These are phyloP conservation scores for Gonapodya prolifera DNA, from an alignment of 192 early-diverging fungal species.

Conservation along the genomic window DNA sequence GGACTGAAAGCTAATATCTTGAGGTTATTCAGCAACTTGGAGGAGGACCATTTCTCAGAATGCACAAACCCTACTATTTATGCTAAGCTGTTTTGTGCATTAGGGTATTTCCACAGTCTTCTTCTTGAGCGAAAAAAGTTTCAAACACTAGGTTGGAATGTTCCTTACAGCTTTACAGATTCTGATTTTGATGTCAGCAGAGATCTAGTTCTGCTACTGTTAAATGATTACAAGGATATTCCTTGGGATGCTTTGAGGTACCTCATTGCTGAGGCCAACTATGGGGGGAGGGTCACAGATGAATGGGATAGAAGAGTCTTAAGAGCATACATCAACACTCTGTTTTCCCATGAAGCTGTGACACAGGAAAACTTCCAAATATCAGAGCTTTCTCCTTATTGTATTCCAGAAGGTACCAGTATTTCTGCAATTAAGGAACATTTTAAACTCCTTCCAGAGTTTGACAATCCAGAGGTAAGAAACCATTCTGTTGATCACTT, in stretches of 20 bases:
- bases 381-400: slow-evolving; percentile 32
- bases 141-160: slow-evolving; percentile 39
- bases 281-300: slow-evolving; percentile 46
- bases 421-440: slow-evolving; percentile 32
- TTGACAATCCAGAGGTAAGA: slow-evolving; percentile 33
- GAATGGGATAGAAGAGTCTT: slow-evolving; percentile 47
- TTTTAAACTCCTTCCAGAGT: slow-evolving; percentile 29
- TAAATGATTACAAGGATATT: slow-evolving; percentile 41
- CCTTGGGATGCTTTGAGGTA: slow-evolving; percentile 55
- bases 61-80: slow-evolving; percentile 27
- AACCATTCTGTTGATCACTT: background rate
- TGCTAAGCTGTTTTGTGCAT: slow-evolving; percentile 37
- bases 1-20: slow-evolving; percentile 41
- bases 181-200: slow-evolving; percentile 42
- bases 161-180: slow-evolving; percentile 47
- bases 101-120: slow-evolving; percentile 46
- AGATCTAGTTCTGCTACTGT: slow-evolving; percentile 20
- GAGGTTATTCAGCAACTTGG: slow-evolving; percentile 29
- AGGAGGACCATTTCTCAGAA: slow-evolving; percentile 30
- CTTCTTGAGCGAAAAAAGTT: slow-evolving; percentile 50
- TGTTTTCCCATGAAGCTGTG: slow-evolving; percentile 45
- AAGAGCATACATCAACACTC: slow-evolving; percentile 41
- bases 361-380: slow-evolving; percentile 28
- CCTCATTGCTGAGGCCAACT: slow-evolving; percentile 51
- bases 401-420: slow-evolving; percentile 33